A percentile compares a stretch with the other conserved stretches of the same genome.
phyloP scores from a whole-genome alignment of 495 filamentous ascomycete genomes.

The Polyplosphaeria fusca region DNA sequence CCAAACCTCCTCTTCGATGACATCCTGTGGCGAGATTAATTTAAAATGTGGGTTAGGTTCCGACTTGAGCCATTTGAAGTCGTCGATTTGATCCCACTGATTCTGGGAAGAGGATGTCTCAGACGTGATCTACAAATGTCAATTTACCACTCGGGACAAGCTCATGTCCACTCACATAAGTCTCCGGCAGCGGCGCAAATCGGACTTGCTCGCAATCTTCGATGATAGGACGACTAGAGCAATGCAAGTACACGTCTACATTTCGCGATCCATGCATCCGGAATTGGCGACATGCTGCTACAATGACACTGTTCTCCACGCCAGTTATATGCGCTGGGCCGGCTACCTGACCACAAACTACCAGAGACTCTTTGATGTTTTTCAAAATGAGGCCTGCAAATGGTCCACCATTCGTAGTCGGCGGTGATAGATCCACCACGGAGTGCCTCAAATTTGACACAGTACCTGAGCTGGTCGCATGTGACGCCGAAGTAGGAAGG shows the following conservation, averaged over 20 bases:
- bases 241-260: conserved; percentile 78
- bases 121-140: background rate
- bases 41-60: conserved; percentile 88
- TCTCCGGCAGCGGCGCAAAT: conserved; percentile 70
- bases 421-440: conserved; percentile 73
- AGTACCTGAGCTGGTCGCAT: conserved; percentile 65
- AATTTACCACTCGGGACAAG: background rate
- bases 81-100: conserved; percentile 85
- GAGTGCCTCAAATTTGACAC: conserved; percentile 69
- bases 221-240: conserved; percentile 82
- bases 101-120: conserved; percentile 47
- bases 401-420: conserved; percentile 56
- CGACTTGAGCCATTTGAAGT: conserved; percentile 94
- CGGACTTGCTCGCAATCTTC: conserved; percentile 77
- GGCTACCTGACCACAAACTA: conserved; percentile 72
- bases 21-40: conserved; percentile 58
- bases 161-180: conserved; percentile 55
- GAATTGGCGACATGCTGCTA: conserved; percentile 71
- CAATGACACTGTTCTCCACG: conserved; percentile 67
- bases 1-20: conserved; percentile 66
- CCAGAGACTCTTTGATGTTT: conserved; percentile 61
- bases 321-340: conserved; percentile 80
- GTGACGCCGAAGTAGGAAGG: conserved; percentile 64
- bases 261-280: conserved; percentile 82
- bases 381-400: conserved; percentile 75